Conservation (phyloP, 2,329 filamentous ascomycete genomes). For the Aureobasidium musti region DNA sequence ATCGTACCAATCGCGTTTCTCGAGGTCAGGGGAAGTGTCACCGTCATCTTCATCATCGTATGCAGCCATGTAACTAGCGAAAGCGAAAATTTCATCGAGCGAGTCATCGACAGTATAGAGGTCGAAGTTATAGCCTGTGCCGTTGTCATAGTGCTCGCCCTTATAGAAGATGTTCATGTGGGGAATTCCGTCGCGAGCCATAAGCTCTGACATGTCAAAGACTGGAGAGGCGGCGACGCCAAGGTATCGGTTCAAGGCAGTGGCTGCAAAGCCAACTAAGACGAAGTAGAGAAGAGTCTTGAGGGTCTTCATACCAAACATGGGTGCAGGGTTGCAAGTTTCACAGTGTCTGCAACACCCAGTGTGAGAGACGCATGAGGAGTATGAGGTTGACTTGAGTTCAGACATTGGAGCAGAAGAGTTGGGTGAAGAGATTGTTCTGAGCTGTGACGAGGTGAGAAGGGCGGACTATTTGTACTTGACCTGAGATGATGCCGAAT, state of each 20-base stretch:
- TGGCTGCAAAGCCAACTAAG: not conserved
- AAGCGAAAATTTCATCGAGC: not conserved
- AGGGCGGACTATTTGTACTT: not conserved
- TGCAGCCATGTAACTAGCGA: not conserved
- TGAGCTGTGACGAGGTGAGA: not conserved
- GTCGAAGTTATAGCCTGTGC: not conserved
- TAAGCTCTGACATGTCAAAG: not conserved
- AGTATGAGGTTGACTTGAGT: not conserved
- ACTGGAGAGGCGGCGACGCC: not conserved
- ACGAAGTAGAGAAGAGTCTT: not conserved
- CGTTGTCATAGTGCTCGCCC: not conserved
- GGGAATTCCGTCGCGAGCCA: not conserved
- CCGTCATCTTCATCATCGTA: not conserved
- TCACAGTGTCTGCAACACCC: not conserved
- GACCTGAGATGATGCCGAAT: not conserved
- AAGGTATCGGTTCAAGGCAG: not conserved
- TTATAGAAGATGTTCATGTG: not conserved
- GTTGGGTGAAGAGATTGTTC: not conserved
- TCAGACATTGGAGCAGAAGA: not conserved
- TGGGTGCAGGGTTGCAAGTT: not conserved
- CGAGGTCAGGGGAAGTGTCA: not conserved
- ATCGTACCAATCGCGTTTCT: not conserved
- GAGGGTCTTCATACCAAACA: not conserved
- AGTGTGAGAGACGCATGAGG: not conserved
- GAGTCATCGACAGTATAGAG: slow-evolving; percentile 3